Conservation (phyloP, 2,329 filamentous ascomycete species). For the Botrytis fabae region DNA sequence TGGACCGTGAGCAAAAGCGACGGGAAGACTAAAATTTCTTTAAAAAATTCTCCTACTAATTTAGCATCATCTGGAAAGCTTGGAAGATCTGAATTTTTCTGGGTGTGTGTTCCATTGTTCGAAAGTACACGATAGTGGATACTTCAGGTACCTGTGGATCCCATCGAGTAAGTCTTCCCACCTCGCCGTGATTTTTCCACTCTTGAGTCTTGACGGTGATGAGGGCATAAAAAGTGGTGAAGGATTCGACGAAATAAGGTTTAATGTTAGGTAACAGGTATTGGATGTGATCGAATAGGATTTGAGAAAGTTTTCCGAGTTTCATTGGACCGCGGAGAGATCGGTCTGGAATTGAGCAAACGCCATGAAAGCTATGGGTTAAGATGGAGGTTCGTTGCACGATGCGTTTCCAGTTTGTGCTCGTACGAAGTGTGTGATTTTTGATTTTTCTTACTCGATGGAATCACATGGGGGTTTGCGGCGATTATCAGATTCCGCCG, state of each 20-base stretch:
- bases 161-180: constrained; percentile 5
- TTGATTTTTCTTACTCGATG: constrained; percentile 9
- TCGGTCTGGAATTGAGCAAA: background rate
- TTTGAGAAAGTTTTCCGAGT: background rate
- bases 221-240: background rate
- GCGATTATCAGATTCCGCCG: background rate
- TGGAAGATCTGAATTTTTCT: constrained; percentile 6
- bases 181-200: constrained; percentile 5
- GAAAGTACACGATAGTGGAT: background rate
- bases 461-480: constrained; percentile 5
- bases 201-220: background rate
- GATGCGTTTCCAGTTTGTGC: background rate
- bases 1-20: background rate
- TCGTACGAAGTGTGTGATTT: background rate
- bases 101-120: background rate
- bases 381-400: constrained; percentile 3
- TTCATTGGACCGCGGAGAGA: constrained; percentile 1
- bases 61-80: constrained; percentile 4
- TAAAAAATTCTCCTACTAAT: constrained; percentile 8
- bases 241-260: background rate
- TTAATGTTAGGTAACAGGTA: constrained; percentile 9
- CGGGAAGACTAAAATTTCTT: constrained; percentile 4
- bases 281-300: constrained; percentile 4
- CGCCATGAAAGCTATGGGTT: background rate
- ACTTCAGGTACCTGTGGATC: background rate